These are phyloP conservation scores for Tillandsia leiboldiana DNA, from an alignment of 176 grass and related monocot genomes.

Conservation along the genomic window DNA sequence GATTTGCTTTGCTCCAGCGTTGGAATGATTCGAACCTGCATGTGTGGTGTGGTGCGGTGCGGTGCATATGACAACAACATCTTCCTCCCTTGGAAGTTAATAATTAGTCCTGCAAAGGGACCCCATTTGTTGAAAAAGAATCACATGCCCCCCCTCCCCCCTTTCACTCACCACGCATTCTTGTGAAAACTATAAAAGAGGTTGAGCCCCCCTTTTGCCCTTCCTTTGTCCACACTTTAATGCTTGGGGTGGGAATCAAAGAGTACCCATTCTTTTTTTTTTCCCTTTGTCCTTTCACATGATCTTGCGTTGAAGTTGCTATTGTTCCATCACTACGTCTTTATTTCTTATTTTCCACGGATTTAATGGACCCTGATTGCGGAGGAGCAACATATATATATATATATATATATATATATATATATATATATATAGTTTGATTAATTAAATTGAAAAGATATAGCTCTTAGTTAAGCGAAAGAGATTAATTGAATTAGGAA, in stretches of 20 bases:
- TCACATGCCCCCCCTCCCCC: background rate
- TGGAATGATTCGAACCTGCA: background rate
- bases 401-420: no score
- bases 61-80: background rate
- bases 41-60: no score
- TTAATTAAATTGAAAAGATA: no score
- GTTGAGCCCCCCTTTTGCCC: background rate
- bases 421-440: no score
- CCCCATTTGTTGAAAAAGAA: background rate
- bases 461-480: no score
- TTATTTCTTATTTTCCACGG: no score
- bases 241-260: background rate
- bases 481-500: no score
- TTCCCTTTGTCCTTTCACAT: background rate
- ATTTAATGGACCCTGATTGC: no score
- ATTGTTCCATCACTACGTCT: background rate
- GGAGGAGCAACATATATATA: no score
- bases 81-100: background rate
- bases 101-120: background rate
- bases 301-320: background rate
- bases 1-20: no score
- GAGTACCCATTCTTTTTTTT: background rate
- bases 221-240: slow-evolving; percentile 4
- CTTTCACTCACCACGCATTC: background rate
- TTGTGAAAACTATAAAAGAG: background rate